Evolutionary conservation across 495 filamentous ascomycete species (phyloP), one percentile per base, ranked within the genome.

Genomic region (Cercophora newfieldiana): DNA sequence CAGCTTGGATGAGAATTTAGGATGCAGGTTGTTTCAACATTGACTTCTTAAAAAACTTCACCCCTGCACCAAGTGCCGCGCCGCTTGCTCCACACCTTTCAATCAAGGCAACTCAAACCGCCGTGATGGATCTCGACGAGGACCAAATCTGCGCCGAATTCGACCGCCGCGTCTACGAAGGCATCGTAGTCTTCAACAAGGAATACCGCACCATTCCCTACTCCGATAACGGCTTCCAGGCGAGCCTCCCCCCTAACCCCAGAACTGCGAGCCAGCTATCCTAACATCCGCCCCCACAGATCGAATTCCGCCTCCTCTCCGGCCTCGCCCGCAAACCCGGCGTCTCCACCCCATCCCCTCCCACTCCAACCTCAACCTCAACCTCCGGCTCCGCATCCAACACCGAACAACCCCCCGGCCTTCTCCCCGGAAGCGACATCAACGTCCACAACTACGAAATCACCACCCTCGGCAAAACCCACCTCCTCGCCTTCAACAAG

Each of bases 401-500:
- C 59, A n/a, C 69, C n/a, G n/a, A n/a, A n/a, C n/a, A n/a, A n/a
- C n/a, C n/a, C n/a, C n/a, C n/a, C 3, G 67, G 55, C 1, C 64
- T 59, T 44, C 67, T 50, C 1, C 72, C 72, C 4, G 74, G 73
- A 22, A 71, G 71, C 66, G 74, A 76, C 59, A 74, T 75, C 28
- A 51, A 53, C 61, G 50, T 67, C n/a, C 26, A 55, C 7, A 66
- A 61, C 5, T 73, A 68, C 61, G 65, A 71, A 51, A 16, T 75
- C 12, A 47, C 56, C 4, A 33, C 49, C 10, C 22, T 72, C 22
- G 59, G 61, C 7, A 51, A 59, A 3, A 78, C 74, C 0, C 80
- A 82, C 30, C 50, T 76, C 30, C 69, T 82, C 18, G 71, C 72
- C 3, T 68, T 71, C 24, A 82, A 81, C 72, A 80, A 78, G 59